Base-by-base conservation (phyloP, 2,329 filamentous ascomycete genomes). In the Aureobasidium sp. region DNA sequence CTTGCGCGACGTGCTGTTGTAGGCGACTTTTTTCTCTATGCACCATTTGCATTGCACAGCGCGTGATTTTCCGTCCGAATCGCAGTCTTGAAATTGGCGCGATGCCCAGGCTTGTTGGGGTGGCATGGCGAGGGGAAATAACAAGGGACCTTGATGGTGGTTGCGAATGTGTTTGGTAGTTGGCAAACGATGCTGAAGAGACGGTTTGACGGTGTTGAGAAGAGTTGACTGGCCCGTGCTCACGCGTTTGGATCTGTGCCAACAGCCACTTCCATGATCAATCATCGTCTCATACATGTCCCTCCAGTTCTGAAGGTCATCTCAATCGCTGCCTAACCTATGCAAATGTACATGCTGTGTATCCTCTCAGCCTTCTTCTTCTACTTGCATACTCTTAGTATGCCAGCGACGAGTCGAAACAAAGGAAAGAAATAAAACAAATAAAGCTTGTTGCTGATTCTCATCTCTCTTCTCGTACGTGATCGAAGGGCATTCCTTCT, bases 1-100 rank as follows among this genome's bases (percentile, higher is more conserved):
- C 27, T 60, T 60, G 57, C 57, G 57, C 15, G 44, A 49, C 17
- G 57, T 60, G 45, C 57, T 60, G 57, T 60, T 60, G 57, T 60
- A 60, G 34, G 57, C 57, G 57, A 60, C 57, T 60, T 60, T 60
- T 22, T 60, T 59, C 14, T 60, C 57, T 25, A 60, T 45, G 45
- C 57, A 60, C 44, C 44, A 60, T 22, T 60, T 60, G 57, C 57
- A 60, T n/a, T 60, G 57, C 5, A 60, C 57, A 25, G 57, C 57
- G 44, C 57, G 57, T 41, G 57, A 60, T 51, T 60, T 60, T 29
- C 57, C 57, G 25, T 60, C 57, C n/a, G 44, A 49, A 12, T 60
- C 57, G 57, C 57, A 60, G 44, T 60, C 57, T 7, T 39, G 37
- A 12, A 60, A 60, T 22, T 60, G 57, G 8, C 57, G 57, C 1